Base-by-base conservation (phyloP, 306 rosid species). In the Vigna trinervia region DNA sequence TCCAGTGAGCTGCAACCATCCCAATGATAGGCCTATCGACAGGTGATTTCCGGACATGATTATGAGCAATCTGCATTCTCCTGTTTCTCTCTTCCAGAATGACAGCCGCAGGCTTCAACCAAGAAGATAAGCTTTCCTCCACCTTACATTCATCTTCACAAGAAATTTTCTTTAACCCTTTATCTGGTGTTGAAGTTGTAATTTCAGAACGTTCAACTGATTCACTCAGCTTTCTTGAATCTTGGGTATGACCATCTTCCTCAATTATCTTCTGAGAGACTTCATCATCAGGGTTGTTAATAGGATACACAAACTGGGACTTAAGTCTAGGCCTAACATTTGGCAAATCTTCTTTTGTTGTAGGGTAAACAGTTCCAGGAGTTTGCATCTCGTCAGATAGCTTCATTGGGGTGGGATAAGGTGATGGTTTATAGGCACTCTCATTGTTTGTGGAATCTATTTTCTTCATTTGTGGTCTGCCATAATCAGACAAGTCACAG, bases 1-100 rank as follows among this genome's bases (percentile, higher is more conserved):
- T 87, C 97, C 95, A 92, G 75, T 88, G 96, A 83, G 96, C 89
- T 80, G 96, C 96, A 82, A 94, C 97, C 83, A 88, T 82, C 63
- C 98, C 98, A 68, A 94, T 89, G 74, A 94, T 90, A 38, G 96
- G 96, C 80, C 96, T 92, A 30, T 90, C 96, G 48, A 83, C 86
- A 32, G 92, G 92, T 75, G 86, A 84, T 83, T 81, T 85, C 54
- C 86, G 83, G 43, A 47, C 62, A 64, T 75, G 80, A 57, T 73
- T 26, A 61, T 80, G 30, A 63, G 46, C 81, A 54, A 58, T 74
- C 73, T 82, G 84, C 75, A 82, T 82, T 71, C 69, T 84, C 54
- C 75, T 71, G 63, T 71, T 72, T 57, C 82, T 83, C 59, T 82
- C 85, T 80, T 88, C 92, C 62, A 71, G 74, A 77, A 69, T 78